A percentile compares a stretch with the other conserved stretches of the same genome.
These are phyloP conservation scores for Onygenales sp. DNA, from an alignment of 2,329 filamentous ascomycete genomes.

Conservation along the genomic window DNA sequence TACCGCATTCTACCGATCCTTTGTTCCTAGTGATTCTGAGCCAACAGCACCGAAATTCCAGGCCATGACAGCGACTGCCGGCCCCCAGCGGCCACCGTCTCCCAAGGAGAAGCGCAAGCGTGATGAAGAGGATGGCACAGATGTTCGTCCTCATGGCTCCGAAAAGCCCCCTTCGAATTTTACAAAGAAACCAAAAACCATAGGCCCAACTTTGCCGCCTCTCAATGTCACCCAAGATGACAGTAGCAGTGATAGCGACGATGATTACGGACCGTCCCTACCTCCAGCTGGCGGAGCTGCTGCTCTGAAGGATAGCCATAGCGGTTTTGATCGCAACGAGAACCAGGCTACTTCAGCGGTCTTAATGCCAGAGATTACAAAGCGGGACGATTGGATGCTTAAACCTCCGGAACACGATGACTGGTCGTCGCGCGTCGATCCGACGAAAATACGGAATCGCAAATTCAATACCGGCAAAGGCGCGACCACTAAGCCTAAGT, in stretches of 20 bases:
- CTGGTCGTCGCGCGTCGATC: slow-evolving; percentile 57
- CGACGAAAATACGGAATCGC: slow-evolving; percentile 68
- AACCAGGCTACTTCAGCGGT: slow-evolving; percentile 9
- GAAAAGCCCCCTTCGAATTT: not conserved
- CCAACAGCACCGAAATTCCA: not conserved
- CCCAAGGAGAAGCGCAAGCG: slow-evolving; percentile 3
- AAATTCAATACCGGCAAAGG: slow-evolving; percentile 67
- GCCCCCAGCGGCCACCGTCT: not conserved
- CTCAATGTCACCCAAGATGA: slow-evolving; percentile 17
- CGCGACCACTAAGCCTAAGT: slow-evolving; percentile 34
- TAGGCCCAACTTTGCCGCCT: slow-evolving; percentile 45
- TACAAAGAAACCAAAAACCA: slow-evolving; percentile 40
- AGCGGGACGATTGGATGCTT: slow-evolving; percentile 79
- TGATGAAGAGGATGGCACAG: not conserved
- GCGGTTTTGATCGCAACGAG: not conserved
- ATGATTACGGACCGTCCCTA: slow-evolving; percentile 25
- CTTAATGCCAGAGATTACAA: slow-evolving; percentile 36
- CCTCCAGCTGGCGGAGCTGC: slow-evolving; percentile 10
- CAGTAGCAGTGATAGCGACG: slow-evolving; percentile 26
- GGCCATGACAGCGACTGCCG: not conserved
- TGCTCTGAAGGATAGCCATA: not conserved
- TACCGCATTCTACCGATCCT: not conserved
- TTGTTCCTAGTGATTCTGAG: not conserved
- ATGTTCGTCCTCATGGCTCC: not conserved
- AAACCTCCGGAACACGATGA: slow-evolving; percentile 50